Percentiles rank a stretch among this genome's conserved stretches.
Evolutionary conservation across 257 asterid genomes (phyloP).

Genomic region (Henckelia pumila): DNA sequence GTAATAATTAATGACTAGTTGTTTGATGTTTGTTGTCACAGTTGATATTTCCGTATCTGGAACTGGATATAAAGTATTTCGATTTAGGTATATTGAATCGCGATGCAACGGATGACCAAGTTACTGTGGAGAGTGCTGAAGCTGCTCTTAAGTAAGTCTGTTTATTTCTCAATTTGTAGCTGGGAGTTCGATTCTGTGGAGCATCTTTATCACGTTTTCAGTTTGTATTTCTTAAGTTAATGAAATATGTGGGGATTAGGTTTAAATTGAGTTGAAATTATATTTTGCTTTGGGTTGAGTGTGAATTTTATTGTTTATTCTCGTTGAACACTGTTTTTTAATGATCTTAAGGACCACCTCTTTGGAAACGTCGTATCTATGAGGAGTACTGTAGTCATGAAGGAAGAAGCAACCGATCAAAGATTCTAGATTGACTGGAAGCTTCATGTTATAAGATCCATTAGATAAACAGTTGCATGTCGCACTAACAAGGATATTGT

Average conservation of each 20-base stretch:
- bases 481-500: not conserved
- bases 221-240: not conserved
- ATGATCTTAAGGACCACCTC: not conserved
- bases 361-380: not conserved
- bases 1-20: not conserved
- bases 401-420: not conserved
- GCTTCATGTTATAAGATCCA: not conserved
- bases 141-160: constrained; percentile 82
- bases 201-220: not conserved
- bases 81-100: constrained; percentile 87
- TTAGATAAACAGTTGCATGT: not conserved
- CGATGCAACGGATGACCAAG: constrained; percentile 76
- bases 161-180: not conserved
- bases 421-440: not conserved
- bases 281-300: not conserved
- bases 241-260: not conserved
- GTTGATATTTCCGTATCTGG: constrained; percentile 82
- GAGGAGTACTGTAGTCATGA: not conserved
- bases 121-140: constrained; percentile 90
- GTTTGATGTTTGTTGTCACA: constrained; percentile 32
- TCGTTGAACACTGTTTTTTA: not conserved
- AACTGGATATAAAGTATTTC: constrained; percentile 79
- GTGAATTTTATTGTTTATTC: not conserved
- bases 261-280: not conserved
- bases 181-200: not conserved